Evolutionary conservation across 106 monocot species (phyloP), one percentile per base, ranked within the genome.

Genomic region (Acorus calamus): DNA sequence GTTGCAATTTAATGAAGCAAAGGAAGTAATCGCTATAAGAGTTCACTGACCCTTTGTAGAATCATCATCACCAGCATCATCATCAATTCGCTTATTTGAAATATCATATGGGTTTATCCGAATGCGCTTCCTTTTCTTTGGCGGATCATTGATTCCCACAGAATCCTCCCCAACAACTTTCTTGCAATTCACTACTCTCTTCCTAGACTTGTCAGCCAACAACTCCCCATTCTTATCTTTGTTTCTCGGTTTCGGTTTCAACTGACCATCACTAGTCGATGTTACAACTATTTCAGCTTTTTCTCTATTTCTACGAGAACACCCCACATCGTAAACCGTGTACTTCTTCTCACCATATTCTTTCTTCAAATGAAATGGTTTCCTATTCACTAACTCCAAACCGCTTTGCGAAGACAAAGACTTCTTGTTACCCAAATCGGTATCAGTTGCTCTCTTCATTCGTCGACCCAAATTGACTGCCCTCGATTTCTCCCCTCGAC

Each of bases 81-180:
- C 81, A 45, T 71, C 78, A 5, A 86, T 59, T 68, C 91, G 46
- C 71, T 91, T 91, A 69, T 87, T 91, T 47, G 91, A 91, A 28
- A 69, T 63, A 59, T 91, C 91, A 77, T 74, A 76, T 4, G 80
- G 86, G 63, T 91, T 81, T 54, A 91, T 51, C 63, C 77, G 83
- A 11, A 89, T 89, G 6, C 86, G 57, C 56, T 81, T 91, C 45
- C 63, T 81, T 56, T 73, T 90, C 76, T 81, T 80, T 4, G 52
- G 62, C 4, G 60, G 72, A 68, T 53, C 61, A 66, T 7, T 45
- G 54, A 44, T 53, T 55, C 47, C 83, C 8, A 10, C 75, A 64
- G 76, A 51, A 11, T 66, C 71, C 52, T 66, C 72, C 54, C 48
- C 62, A 8, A 53, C 61, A 56, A 68, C 9, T 64, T 74, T 87